Evolutionary conservation across 2,329 filamentous ascomycete species (phyloP).

Genomic region (Fusarium nanum): DNA sequence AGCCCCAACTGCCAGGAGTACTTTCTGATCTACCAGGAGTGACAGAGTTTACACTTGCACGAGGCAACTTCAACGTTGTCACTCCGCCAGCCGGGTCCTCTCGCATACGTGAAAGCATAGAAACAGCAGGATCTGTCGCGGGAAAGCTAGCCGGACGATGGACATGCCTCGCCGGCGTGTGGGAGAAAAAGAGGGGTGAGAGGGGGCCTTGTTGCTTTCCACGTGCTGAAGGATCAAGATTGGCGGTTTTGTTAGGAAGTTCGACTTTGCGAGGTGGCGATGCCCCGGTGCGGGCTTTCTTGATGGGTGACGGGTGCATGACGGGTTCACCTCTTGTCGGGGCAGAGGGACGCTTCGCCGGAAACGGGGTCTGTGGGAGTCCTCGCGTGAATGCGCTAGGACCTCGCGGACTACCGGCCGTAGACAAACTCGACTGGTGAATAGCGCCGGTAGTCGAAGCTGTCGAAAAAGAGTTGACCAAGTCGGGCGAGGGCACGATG

Average conservation of each 20-base stretch:
- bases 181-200: conserved; percentile 66
- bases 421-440: conserved; percentile 39
- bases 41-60: conserved; percentile 62
- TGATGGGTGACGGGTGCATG: conserved; percentile 55
- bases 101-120: conserved; percentile 60
- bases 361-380: conserved; percentile 30
- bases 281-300: conserved; percentile 62
- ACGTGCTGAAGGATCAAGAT: conserved; percentile 44
- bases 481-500: conserved; percentile 28
- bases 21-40: conserved; percentile 62
- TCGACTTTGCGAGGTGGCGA: conserved; percentile 60
- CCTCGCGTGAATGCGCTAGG: conserved; percentile 26
- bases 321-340: conserved; percentile 38
- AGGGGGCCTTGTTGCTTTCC: conserved; percentile 53
- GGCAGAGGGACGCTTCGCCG: conserved; percentile 45
- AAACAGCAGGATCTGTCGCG: conserved; percentile 56
- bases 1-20: conserved; percentile 64
- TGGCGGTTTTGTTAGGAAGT: conserved; percentile 49
- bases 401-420: conserved; percentile 33
- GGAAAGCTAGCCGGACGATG: conserved; percentile 54
- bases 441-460: conserved; percentile 31
- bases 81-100: conserved; percentile 59
- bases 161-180: conserved; percentile 53
- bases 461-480: conserved; percentile 16
- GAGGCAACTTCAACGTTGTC: conserved; percentile 67